Evolutionary conservation across 345 rosid species (phyloP), one percentile per base, ranked within the genome.

Genomic region (Mangifera indica): DNA sequence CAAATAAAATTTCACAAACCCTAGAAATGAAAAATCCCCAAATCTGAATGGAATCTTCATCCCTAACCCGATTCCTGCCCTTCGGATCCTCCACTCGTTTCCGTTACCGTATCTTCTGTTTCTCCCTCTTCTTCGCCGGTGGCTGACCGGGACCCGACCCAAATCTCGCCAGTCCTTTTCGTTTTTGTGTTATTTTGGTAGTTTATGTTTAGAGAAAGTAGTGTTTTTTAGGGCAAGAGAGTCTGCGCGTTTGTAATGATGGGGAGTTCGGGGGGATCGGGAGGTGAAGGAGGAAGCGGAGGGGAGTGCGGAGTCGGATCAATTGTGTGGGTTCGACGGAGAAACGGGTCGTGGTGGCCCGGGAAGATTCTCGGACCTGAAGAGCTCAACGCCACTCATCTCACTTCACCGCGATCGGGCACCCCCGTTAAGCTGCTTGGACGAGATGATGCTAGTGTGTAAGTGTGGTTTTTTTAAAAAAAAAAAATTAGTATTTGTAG

Each of bases 281-380:
- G 80, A 66, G 82, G 79, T 74, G 82, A 71, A n/a, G 84, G 78
- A 55, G 83, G 72, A 22, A 88, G 72, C 55, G 83, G 72, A 22
- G 90, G 72, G 26, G 90, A 83, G 52, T 84, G 85, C 60, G 79
- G 82, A 10, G 86, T 81, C 32, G 98, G 97, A 25, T 86, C 97
- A 63, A 91, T 96, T 72, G 99, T 96, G 42, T 96, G 98, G 99
- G 96, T 96, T 14, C 84, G 99, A 63, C 80, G 98, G 79, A 91
- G 99, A 81, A 96, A 96, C 51, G 99, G 99, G 10, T 96, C 99
- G 5, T 93, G 98, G 99, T 96, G 99, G 99, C 99, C 99, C 0
- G 99, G 98, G 54, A 91, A 80, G 85, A 96, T 96, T 75, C 77
- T 89, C 32, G 91, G 88, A 18, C 86, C 90, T 0, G 96, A 91